Evolutionary conservation across 805 yeast genomes (phyloP).

Genomic region (Teunomyces gatunensis): DNA sequence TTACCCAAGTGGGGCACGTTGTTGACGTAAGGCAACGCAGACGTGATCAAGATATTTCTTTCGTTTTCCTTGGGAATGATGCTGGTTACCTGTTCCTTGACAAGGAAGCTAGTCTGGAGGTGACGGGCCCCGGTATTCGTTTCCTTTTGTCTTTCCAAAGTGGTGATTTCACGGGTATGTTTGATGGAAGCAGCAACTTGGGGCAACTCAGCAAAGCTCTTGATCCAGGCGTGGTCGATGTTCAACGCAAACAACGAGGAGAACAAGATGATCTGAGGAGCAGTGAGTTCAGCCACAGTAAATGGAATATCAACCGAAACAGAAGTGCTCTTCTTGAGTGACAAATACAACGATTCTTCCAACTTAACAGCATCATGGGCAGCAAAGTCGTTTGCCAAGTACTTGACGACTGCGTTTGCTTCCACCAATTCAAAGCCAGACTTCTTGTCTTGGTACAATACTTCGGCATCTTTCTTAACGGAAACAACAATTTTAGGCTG

Average conservation of each 20-base stretch:
- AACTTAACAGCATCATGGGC: slow-evolving; percentile 29
- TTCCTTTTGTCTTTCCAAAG: slow-evolving; percentile 39
- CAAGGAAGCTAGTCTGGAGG: slow-evolving; percentile 29
- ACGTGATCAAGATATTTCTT: slow-evolving; percentile 83
- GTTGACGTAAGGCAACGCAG: slow-evolving; percentile 97
- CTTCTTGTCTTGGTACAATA: slow-evolving; percentile 33
- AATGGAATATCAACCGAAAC: slow-evolving; percentile 12
- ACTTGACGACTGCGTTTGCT: slow-evolving; percentile 69
- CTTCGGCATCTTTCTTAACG: slow-evolving; percentile 19
- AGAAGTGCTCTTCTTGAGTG: slow-evolving; percentile 33
- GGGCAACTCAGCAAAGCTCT: slow-evolving; percentile 34
- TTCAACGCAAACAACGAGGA: slow-evolving; percentile 45
- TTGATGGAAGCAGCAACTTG: slow-evolving; percentile 46
- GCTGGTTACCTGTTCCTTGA: slow-evolving; percentile 26
- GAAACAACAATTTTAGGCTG: slow-evolving; percentile 14
- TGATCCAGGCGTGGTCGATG: slow-evolving; percentile 37
- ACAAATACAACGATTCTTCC: slow-evolving; percentile 40
- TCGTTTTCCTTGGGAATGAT: slow-evolving; percentile 63
- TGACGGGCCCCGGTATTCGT: slow-evolving; percentile 39
- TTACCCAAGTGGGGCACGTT: slow-evolving; percentile 98
- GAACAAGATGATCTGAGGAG: slow-evolving; percentile 58
- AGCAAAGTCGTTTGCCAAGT: slow-evolving; percentile 50
- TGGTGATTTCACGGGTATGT: slow-evolving; percentile 46
- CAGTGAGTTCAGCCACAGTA: slow-evolving; percentile 30
- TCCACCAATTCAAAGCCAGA: slow-evolving; percentile 51